These are phyloP conservation scores for Globisporangium nunn DNA, from an alignment of 352 stramenopile species.

Conservation along the genomic window DNA sequence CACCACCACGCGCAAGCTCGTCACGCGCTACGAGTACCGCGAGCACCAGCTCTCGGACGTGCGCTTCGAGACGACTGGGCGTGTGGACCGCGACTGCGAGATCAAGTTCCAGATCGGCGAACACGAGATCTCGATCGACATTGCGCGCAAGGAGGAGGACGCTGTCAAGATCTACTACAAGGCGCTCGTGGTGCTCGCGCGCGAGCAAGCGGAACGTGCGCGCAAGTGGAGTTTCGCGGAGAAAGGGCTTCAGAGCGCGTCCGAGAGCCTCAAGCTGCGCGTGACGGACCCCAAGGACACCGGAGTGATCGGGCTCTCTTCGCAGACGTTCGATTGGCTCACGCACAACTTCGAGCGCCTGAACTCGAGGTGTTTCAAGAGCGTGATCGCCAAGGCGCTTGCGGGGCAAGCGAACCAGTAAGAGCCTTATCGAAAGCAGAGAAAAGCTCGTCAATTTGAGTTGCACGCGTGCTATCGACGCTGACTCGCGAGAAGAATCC, in stretches of 20 bases:
- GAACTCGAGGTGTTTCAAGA: constrained; percentile 28
- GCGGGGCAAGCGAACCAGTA: neutral
- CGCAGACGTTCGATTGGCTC: constrained; percentile 25
- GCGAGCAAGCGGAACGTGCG: constrained; percentile 29
- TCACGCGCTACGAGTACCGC: constrained; percentile 32
- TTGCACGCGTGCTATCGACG: too few relatives aligned
- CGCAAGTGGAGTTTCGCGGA: constrained; percentile 29
- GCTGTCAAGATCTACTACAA: constrained; percentile 44
- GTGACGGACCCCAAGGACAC: constrained; percentile 5
- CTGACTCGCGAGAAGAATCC: too few relatives aligned
- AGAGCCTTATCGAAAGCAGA: too few relatives aligned
- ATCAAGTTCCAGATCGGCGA: constrained; percentile 52
- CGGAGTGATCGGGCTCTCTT: constrained; percentile 11
- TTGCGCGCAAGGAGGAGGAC: constrained; percentile 37
- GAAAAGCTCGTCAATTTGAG: too few relatives aligned
- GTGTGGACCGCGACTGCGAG: constrained; percentile 55
- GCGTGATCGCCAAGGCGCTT: constrained; percentile 15
- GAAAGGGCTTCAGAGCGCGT: constrained; percentile 20
- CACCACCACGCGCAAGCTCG: constrained; percentile 45
- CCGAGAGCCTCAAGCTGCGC: constrained; percentile 25
- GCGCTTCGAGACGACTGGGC: constrained; percentile 44
- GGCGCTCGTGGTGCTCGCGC: constrained; percentile 27
- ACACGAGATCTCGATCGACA: constrained; percentile 37
- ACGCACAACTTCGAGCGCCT: constrained; percentile 19
- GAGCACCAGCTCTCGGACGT: constrained; percentile 24